Conservation (phyloP, 805 yeast genomes). For the Lachancea fermentati region DNA sequence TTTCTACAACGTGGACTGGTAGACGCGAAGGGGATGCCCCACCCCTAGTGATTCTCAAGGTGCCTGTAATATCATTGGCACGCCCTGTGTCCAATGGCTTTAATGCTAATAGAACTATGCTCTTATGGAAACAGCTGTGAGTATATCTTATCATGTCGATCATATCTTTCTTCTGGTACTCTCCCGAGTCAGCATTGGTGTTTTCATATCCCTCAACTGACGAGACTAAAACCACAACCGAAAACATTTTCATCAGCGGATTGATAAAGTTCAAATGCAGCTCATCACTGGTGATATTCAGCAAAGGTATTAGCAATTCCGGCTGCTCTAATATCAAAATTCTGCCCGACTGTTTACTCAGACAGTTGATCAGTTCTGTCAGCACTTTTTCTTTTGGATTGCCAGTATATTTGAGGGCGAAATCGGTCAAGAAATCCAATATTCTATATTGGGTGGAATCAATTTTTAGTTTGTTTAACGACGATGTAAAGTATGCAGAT, state of each 20-base stretch:
- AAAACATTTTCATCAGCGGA: conserved; percentile 23
- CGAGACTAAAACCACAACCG: conserved; percentile 22
- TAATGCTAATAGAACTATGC: conserved; percentile 38
- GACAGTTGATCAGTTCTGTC: conserved; percentile 55
- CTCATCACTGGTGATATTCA: conserved; percentile 25
- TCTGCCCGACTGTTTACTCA: conserved; percentile 36
- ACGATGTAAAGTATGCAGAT: conserved; percentile 13
- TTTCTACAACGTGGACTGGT: conserved; percentile 40
- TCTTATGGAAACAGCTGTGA: conserved; percentile 20
- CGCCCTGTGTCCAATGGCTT: conserved; percentile 73
- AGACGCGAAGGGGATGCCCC: conserved; percentile 32
- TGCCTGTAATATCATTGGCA: conserved; percentile 78
- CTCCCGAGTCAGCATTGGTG: conserved; percentile 13
- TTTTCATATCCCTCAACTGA: conserved; percentile 16
- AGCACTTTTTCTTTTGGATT: conserved; percentile 76
- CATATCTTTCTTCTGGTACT: conserved; percentile 15
- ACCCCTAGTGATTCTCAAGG: conserved; percentile 56
- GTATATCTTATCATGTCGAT: conserved; percentile 26
- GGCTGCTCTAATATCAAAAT: conserved; percentile 30
- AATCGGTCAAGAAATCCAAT: conserved; percentile 43
- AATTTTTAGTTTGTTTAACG: conserved; percentile 22
- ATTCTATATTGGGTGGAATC: conserved; percentile 24
- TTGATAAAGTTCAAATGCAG: conserved; percentile 22
- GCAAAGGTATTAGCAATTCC: conserved; percentile 25
- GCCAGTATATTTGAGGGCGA: conserved; percentile 36